Conservation (phyloP, 1,284 basidiomycete genomes). For the Marasmius fiardii region DNA sequence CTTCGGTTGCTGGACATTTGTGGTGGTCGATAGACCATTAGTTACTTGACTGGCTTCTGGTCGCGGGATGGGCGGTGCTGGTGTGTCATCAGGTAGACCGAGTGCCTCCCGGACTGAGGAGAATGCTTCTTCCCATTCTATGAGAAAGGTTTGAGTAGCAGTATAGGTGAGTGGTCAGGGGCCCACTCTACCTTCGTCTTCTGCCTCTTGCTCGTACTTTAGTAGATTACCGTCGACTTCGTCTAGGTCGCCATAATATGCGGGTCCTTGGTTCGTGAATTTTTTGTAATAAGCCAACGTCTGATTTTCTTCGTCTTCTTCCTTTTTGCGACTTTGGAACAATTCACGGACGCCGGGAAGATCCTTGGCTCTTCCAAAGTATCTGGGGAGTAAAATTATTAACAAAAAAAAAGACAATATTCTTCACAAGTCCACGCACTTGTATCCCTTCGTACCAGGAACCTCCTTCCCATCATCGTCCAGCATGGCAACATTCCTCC, state of each 20-base stretch:
- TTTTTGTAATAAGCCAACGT: conserved; percentile 80
- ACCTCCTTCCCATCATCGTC: conserved; percentile 95
- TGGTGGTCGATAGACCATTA: conserved; percentile 17
- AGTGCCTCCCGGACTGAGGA: conserved; percentile 53
- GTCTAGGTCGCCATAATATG: conserved; percentile 92
- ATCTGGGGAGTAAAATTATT: conserved; percentile 47
- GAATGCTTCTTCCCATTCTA: conserved; percentile 75
- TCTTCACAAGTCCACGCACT: conserved; percentile 50
- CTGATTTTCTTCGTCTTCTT: conserved; percentile 83
- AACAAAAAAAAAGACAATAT: neutral
- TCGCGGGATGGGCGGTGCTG: conserved; percentile 51
- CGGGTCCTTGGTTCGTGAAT: conserved; percentile 84
- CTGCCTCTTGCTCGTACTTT: conserved; percentile 67
- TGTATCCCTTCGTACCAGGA: conserved; percentile 97
- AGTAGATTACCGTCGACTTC: conserved; percentile 74
- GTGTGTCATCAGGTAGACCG: conserved; percentile 47
- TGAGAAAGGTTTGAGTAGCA: conserved; percentile 4
- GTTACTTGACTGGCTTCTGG: conserved; percentile 25
- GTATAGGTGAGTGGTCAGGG: conserved; percentile 1
- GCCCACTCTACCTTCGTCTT: conserved; percentile 62
- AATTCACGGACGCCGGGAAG: conserved; percentile 95
- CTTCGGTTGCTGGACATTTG: conserved; percentile 34
- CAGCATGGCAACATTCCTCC: conserved; percentile 86
- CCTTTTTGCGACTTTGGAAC: conserved; percentile 79
- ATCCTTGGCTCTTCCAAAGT: conserved; percentile 97